These are phyloP conservation scores for Calonectria hongkongensis DNA, from an alignment of 2,329 filamentous ascomycete genomes.

Conservation along the genomic window DNA sequence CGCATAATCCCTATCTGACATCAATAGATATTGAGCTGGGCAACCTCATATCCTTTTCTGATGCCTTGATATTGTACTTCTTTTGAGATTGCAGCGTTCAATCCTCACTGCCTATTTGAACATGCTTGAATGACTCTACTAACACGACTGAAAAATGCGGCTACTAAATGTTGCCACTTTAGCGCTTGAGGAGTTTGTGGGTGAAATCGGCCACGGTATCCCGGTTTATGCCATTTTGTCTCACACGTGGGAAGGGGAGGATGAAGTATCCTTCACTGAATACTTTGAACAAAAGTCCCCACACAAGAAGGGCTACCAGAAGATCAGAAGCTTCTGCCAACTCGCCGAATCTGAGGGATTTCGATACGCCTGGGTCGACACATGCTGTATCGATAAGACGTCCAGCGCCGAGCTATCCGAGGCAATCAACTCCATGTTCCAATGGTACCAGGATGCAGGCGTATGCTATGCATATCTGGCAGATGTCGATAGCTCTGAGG, in stretches of 20 bases:
- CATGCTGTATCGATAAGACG: slow-evolving; percentile 29
- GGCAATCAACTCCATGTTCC: slow-evolving; percentile 31
- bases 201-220: slow-evolving; percentile 9
- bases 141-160: slow-evolving; percentile 1
- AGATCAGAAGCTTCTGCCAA: slow-evolving; percentile 4
- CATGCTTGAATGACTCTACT: not conserved
- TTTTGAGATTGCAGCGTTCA: too few relatives aligned
- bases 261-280: slow-evolving; percentile 1
- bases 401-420: slow-evolving; percentile 25
- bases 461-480: slow-evolving; percentile 22
- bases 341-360: slow-evolving; percentile 22
- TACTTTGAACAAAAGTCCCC: not conserved
- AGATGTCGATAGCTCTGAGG: slow-evolving; percentile 2
- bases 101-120: not conserved
- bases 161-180: slow-evolving; percentile 14
- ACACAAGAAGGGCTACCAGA: slow-evolving; percentile 15
- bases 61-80: too few relatives aligned
- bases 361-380: slow-evolving; percentile 23
- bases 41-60: too few relatives aligned
- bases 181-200: slow-evolving; percentile 25
- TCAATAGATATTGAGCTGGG: too few relatives aligned
- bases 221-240: slow-evolving; percentile 13
- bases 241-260: slow-evolving; percentile 16
- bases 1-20: too few relatives aligned
- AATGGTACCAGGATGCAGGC: slow-evolving; percentile 23